Evolutionary conservation across 805 yeast genomes (phyloP), one percentile per base, ranked within the genome.

Genomic region (Sugiyamaella americana): DNA sequence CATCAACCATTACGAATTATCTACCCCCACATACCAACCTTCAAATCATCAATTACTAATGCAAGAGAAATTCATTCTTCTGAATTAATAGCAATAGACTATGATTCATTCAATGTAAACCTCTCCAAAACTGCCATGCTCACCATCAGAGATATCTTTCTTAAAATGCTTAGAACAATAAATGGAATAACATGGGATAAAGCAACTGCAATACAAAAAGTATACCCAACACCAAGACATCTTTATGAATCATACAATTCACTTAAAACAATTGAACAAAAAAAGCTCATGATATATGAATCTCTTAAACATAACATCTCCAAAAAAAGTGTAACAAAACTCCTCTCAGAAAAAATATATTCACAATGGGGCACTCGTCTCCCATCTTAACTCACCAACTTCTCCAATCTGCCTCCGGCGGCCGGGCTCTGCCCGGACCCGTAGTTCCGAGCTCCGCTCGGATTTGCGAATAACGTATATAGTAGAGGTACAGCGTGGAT

Each of bases 151-250:
- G 96, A 91, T 51, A 66, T 87, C 56, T 91, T 80, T 55, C 66
- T 87, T 1, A 70, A 76, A 39, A 79, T 87, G 82, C 72, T 93
- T 19, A 78, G 88, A 83, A 76, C 88, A 2, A 74, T 84, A 2
- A 74, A 77, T 50, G 98, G 98, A 0, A 71, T 93, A 1, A 79
- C 95, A 0, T 65, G 86, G 24, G 97, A 91, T 52, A 87, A 85
- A 60, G 98, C 98, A 0, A 59, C 79, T 6, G 78, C 78, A 5
- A 79, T 93, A 6, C 97, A 89, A 63, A 68, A 69, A 17, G 61
- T 72, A 37, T 93, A 72, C 58, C 78, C 79, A 2, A 89, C 97
- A 0, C 93, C 97, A 0, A 66, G 67, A 30, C 61, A 58, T 17
- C 69, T 91, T n/a, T 60, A 82, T 10, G 68, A 71, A 18, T 77